Base-by-base conservation (phyloP, 2,329 filamentous ascomycete genomes). In the Calonectria honghensis region DNA sequence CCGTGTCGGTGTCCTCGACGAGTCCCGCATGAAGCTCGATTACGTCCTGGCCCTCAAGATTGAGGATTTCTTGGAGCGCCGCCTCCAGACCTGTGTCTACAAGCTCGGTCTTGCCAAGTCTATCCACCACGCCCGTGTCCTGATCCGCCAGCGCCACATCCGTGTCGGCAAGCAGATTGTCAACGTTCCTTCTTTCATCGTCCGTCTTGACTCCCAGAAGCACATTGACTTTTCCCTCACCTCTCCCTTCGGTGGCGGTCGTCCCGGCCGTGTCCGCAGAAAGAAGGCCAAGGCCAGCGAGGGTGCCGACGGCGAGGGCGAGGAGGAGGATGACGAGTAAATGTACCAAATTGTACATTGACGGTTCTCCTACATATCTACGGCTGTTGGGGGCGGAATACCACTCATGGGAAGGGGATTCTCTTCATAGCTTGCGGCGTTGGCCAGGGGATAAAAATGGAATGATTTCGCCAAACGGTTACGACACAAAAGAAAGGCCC, bases 21-120 rank as follows among this genome's bases (percentile, higher is more conserved):
- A 99, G 92, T 96, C 96, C 88, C 97, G 97, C 93, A 99, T 99
- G 97, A 99, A 98, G 95, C 97, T 99, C 93, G 97, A 99, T 98
- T 98, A 99, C 94, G 97, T 99, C 87, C 91, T 99, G 87, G 97
- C 97, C 90, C 94, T 99, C 78, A 98, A 98, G 93, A 94, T 97
- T 85, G 97, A 99, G 91, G 97, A 99, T 90, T 99, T 99, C 94
- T 93, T 99, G 90, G 97, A 99, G 94, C 96, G 97, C 86, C 96
- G 97, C 89, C 96, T 98, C 83, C 96, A 99, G 94, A 99, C 97
- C 85, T 98, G 96, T 86, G 97, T 99, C 89, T 98, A 98, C 94
- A 98, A 99, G 95, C 96, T 99, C 85, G 97, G 97, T 86, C 95
- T 99, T 79, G 97, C 97, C 91, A 99, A 99, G 95, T 98, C 96